Evolutionary conservation across 495 filamentous ascomycete species (phyloP), one percentile per base, ranked within the genome.

Genomic region (Staphylotrichum longicolle): DNA sequence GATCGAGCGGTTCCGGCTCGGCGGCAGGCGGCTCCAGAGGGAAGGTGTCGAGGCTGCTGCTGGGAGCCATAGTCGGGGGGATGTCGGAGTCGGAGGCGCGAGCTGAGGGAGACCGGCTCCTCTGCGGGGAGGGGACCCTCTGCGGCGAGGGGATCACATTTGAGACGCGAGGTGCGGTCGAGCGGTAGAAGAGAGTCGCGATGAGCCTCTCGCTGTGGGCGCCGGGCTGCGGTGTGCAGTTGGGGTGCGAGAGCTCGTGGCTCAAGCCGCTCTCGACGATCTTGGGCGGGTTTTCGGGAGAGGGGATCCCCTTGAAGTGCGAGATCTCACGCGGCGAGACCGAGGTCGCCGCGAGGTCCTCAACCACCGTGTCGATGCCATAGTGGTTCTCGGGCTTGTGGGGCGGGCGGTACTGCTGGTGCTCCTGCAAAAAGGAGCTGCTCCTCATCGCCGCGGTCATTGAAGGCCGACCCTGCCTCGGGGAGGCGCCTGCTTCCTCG

Each of bases 351-450:
- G 73, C 71, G 39, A 78, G 66, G 50, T 79, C 75, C 63, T 84
- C 81, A 20, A 84, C 76, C 14, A 83, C 80, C 34, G 78, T 80
- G 62, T 82, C 82, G 53, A 83, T 82, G 32, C 77, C 79, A 65
- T 83, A 78, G 62, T 82, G 78, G 58, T 70, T 76, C 51, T 83
- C 81, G 30, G 69, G 72, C 63, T 75, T 74, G 61, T 77, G 76
- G 11, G 84, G 83, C 10, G 87, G 82, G 55, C 87, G 88, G 66
- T 91, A 91, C 63, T 91, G 88, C 67, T 89, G 86, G 62, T 89
- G 86, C 58, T 89, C 87, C 52, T 84, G 79, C 41, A 91, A 80
- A 72, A 87, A 89, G 40, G 87, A 89, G 66, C 81, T 81, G 74
- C 85, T 87, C 58, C 85, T 82, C 79, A 89, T 80, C 27, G 72